Conservation (phyloP, 257 asterid genomes). For the Nicotiana benthamiana region DNA sequence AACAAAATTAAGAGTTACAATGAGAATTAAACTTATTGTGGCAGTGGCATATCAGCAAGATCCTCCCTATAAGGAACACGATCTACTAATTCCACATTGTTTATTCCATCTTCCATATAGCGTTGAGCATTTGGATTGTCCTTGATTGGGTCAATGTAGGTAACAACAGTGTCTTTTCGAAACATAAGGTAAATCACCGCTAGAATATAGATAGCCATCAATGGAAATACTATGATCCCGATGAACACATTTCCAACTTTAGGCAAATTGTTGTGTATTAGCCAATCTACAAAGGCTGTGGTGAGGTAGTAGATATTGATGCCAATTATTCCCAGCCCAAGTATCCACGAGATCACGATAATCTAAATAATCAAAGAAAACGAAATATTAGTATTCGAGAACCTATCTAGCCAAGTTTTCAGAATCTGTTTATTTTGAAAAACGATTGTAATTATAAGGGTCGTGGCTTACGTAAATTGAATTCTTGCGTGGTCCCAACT, state of each 20-base stretch:
- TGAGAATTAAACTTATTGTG: slow-evolving; percentile 14
- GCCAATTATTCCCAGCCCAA: slow-evolving; percentile 78
- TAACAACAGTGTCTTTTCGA: slow-evolving; percentile 58
- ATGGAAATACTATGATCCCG: slow-evolving; percentile 65
- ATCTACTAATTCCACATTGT: slow-evolving; percentile 2
- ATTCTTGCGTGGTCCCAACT: slow-evolving; percentile 86
- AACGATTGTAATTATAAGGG: neutral
- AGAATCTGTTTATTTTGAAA: neutral
- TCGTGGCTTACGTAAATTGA: slow-evolving; percentile 63
- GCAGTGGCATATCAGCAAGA: slow-evolving; percentile 48
- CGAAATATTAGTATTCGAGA: neutral
- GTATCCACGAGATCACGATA: slow-evolving; percentile 66
- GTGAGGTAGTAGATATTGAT: slow-evolving; percentile 73
- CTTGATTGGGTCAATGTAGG: slow-evolving; percentile 46
- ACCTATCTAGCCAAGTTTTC: too few species aligned
- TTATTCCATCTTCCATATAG: slow-evolving; percentile 40
- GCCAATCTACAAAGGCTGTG: slow-evolving; percentile 66
- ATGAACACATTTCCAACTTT: slow-evolving; percentile 62
- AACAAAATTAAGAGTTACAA: neutral
- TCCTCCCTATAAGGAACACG: slow-evolving; percentile 55
- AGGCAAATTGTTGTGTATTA: slow-evolving; percentile 50
- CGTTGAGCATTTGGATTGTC: slow-evolving; percentile 24
- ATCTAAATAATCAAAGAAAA: slow-evolving; percentile 23
- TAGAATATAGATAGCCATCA: slow-evolving; percentile 57
- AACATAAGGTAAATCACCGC: slow-evolving; percentile 72